A percentile compares a stretch with the other conserved stretches of the same genome.
These are phyloP conservation scores for Pascua guehoae DNA, from an alignment of 1,284 basidiomycete genomes.

Conservation along the genomic window DNA sequence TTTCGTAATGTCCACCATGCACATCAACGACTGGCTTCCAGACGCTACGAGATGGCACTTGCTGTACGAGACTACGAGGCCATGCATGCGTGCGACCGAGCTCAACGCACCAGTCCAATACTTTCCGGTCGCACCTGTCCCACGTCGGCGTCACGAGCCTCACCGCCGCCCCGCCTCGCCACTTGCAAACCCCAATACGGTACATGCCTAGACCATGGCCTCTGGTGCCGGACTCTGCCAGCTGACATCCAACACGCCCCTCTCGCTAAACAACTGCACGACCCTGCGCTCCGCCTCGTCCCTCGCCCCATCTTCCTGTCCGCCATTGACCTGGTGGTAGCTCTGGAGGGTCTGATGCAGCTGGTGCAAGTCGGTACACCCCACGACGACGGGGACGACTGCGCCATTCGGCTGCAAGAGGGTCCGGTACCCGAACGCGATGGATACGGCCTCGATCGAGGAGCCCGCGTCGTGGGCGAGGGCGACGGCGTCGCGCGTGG, in stretches of 20 bases:
- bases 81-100: too few species aligned
- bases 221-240: conserved; percentile 34
- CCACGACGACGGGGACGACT: conserved; percentile 68
- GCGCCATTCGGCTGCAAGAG: conserved; percentile 36
- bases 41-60: too few species aligned
- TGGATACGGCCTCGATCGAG: conserved; percentile 63
- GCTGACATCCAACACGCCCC: conserved; percentile 57
- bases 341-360: conserved; percentile 68
- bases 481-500: conserved; percentile 25
- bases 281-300: conserved; percentile 55
- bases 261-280: conserved; percentile 53
- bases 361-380: conserved; percentile 62
- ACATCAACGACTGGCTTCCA: too few species aligned
- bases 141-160: too few species aligned
- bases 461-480: conserved; percentile 32
- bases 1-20: too few species aligned
- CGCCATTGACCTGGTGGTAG: conserved; percentile 60
- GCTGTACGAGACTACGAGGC: too few species aligned
- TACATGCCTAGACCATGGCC: background rate
- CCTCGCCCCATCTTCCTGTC: conserved; percentile 40
- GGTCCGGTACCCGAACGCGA: conserved; percentile 66
- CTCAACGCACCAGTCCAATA: too few species aligned
- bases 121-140: too few species aligned
- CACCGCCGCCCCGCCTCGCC: too few species aligned
- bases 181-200: background rate